Percentiles rank a stretch among this genome's conserved stretches.
phyloP scores from a whole-genome alignment of 148 eudicot genomes.

The Rhododendron ferrugineum region DNA sequence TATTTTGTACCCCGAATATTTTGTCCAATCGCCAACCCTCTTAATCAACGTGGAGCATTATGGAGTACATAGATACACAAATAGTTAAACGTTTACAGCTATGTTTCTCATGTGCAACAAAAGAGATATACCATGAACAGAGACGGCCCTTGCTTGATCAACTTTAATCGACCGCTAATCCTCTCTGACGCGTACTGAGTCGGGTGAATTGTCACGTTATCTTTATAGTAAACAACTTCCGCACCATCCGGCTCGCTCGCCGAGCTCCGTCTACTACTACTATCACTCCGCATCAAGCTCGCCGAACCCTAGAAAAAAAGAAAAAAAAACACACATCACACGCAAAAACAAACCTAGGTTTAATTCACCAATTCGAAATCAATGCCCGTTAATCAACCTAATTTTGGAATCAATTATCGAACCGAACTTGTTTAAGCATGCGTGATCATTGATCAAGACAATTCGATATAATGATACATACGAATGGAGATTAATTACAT shows the following conservation, averaged over 20 bases:
- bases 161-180: conserved; percentile 84
- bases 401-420: not conserved
- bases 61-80: not conserved
- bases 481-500: not conserved
- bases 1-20: not conserved
- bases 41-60: not conserved
- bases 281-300: conserved; percentile 26
- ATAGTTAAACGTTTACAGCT: not conserved
- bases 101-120: not conserved
- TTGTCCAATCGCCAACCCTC: not conserved
- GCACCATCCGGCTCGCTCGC: conserved; percentile 56
- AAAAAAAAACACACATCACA: not conserved
- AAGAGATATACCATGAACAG: conserved; percentile 56
- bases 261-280: conserved; percentile 55
- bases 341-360: conserved; percentile 5
- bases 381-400: not conserved
- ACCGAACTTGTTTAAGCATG: not conserved
- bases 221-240: conserved; percentile 62
- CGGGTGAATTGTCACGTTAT: conserved; percentile 93
- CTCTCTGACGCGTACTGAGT: conserved; percentile 87
- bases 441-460: conserved; percentile 14
- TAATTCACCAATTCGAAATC: not conserved
- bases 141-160: conserved; percentile 57
- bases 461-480: not conserved
- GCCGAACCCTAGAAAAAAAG: conserved; percentile 19